These are phyloP conservation scores for Fusarium poae DNA, from an alignment of 2,329 filamentous ascomycete genomes.

Conservation along the genomic window DNA sequence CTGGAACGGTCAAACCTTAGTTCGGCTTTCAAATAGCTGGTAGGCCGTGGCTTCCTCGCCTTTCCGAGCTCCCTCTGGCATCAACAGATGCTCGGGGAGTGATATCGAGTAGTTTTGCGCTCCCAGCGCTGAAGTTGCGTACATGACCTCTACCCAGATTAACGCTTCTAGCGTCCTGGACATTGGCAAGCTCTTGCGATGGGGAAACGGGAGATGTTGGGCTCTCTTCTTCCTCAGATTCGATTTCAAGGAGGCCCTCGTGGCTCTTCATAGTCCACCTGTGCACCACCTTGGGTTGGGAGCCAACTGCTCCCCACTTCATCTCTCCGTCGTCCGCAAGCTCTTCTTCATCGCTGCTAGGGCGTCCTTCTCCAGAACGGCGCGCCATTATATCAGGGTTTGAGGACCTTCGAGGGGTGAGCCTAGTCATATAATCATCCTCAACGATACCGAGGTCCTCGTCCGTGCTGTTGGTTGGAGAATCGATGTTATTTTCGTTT, in stretches of 20 bases:
- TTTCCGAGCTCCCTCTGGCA: slow-evolving; percentile 56
- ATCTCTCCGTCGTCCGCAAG: slow-evolving; percentile 58
- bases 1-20: slow-evolving; percentile 30
- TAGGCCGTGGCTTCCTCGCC: slow-evolving; percentile 44
- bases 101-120: slow-evolving; percentile 79
- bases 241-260: slow-evolving; percentile 63
- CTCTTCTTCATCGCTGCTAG: slow-evolving; percentile 72
- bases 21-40: slow-evolving; percentile 37
- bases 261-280: slow-evolving; percentile 65
- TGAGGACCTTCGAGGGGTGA: slow-evolving; percentile 50
- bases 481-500: slow-evolving; percentile 55
- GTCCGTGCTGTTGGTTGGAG: slow-evolving; percentile 62
- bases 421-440: slow-evolving; percentile 78
- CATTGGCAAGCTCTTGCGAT: slow-evolving; percentile 55
- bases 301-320: slow-evolving; percentile 66
- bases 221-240: slow-evolving; percentile 53
- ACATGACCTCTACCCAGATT: slow-evolving; percentile 74
- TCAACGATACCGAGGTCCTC: slow-evolving; percentile 74
- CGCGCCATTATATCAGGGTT: slow-evolving; percentile 52
- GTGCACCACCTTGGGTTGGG: slow-evolving; percentile 70
- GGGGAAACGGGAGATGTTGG: slow-evolving; percentile 49
- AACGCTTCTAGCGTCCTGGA: slow-evolving; percentile 78
- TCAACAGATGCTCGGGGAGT: slow-evolving; percentile 68
- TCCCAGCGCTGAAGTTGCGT: slow-evolving; percentile 81
- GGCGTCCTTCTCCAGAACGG: slow-evolving; percentile 64